Conservation (phyloP, 2,329 filamentous ascomycete species). For the Drechslerella dactyloides region DNA sequence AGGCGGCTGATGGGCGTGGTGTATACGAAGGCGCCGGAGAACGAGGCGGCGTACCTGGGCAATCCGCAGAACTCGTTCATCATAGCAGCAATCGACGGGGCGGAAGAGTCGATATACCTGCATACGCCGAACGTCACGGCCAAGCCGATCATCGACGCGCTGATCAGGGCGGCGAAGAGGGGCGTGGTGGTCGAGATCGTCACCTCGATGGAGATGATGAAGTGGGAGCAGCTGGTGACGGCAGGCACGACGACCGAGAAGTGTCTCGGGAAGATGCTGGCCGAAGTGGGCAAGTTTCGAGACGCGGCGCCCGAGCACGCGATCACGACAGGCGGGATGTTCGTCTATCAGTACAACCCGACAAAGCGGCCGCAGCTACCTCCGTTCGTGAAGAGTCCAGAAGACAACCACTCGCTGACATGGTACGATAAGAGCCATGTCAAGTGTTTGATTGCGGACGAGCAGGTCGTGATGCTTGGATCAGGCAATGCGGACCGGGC, state of each 20-base stretch:
- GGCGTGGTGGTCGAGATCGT: constrained; percentile 73
- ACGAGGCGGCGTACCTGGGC: constrained; percentile 53
- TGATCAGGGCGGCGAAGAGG: constrained; percentile 68
- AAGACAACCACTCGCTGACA: constrained; percentile 58
- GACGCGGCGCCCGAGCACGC: constrained; percentile 34
- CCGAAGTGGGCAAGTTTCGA: constrained; percentile 61
- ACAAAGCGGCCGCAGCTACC: constrained; percentile 30
- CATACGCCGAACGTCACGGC: constrained; percentile 81
- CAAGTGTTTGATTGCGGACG: constrained; percentile 77
- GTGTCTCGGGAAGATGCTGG: constrained; percentile 68
- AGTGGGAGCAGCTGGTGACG: constrained; percentile 80
- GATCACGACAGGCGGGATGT: constrained; percentile 58
- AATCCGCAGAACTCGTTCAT: constrained; percentile 74
- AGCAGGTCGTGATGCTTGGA: constrained; percentile 71
- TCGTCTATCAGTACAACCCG: constrained; percentile 62
- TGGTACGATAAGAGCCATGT: constrained; percentile 72
- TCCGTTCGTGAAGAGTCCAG: constrained; percentile 32
- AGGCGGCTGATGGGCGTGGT: constrained; percentile 24
- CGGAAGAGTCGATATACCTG: constrained; percentile 68
- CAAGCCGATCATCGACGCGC: constrained; percentile 66
- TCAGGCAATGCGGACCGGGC: constrained; percentile 85
- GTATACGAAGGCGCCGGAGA: constrained; percentile 13
- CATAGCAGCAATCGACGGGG: constrained; percentile 67
- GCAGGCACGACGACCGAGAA: constrained; percentile 71
- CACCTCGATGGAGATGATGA: constrained; percentile 74